Conservation (phyloP, 345 rosid species). For the Conringia planisiliqua region DNA sequence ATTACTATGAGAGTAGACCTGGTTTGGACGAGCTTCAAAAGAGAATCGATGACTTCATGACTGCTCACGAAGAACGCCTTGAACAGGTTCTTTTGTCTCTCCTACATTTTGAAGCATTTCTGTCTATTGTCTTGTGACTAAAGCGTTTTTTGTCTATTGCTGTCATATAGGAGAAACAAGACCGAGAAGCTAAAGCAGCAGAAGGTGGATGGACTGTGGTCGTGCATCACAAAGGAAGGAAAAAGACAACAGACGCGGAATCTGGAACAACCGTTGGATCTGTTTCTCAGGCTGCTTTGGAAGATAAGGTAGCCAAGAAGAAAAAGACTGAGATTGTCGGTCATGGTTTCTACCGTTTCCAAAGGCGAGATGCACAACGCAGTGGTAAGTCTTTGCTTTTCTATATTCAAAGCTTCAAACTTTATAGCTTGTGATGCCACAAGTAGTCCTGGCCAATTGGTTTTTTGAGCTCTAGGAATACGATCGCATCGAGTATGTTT, state of each 20-base stretch:
- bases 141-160: background rate
- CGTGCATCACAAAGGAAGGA: conserved; percentile 91
- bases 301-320: conserved; percentile 63
- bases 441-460: background rate
- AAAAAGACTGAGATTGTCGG: conserved; percentile 58
- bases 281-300: conserved; percentile 63
- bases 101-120: background rate
- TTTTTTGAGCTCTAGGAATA: too few relatives aligned
- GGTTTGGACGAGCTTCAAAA: conserved; percentile 72
- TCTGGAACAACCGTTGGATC: conserved; percentile 82
- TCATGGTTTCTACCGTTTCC: conserved; percentile 84
- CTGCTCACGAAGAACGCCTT: conserved; percentile 62
- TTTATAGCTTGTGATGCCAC: background rate
- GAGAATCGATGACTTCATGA: conserved; percentile 78
- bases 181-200: conserved; percentile 73
- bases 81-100: conserved; percentile 52
- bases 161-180: conserved; percentile 57
- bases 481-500: too few relatives aligned
- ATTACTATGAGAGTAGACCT: conserved; percentile 70
- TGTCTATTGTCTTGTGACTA: background rate
- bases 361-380: conserved; percentile 80
- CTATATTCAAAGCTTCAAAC: background rate
- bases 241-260: conserved; percentile 75
- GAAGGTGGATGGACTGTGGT: conserved; percentile 99
- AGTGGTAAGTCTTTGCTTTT: conserved; percentile 49